Evolutionary conservation across 495 filamentous ascomycete genomes (phyloP), one percentile per base, ranked within the genome.

Genomic region (Penicillium robsamsonii): DNA sequence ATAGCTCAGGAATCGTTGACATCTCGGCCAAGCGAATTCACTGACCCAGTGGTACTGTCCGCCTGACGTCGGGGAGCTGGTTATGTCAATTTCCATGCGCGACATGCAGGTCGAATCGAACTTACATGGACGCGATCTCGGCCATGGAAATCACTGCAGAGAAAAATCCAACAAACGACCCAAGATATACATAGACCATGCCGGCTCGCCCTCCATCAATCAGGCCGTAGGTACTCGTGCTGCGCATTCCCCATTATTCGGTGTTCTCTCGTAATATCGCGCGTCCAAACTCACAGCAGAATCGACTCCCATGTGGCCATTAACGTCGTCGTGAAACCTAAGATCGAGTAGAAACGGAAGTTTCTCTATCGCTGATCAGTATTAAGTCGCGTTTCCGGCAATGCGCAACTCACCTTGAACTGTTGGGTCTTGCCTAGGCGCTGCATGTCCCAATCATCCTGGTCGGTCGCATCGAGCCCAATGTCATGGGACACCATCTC

Each of bases 41-140:
- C 66, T 73, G 5, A 77, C 74, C 79, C 79, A 81, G 60, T 77
- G 77, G 50, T 81, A 81, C 56, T 79, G 77, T 15, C 78, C 77
- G 11, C 70, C 75, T 0, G 69, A 65, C 1, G 75, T 79, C 20
- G 77, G 75, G 5, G 75, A 66, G 46, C 69, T 71, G 29, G 48
- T 7, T 7, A 41, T 24, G 47, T 50, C 29, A 51, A 49, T 49
- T 7, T 45, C 13, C 37, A n/a, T 56, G 40, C 15, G 40, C 44
- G 12, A 56, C 50, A 35, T 29, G 42, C 17, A 15, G n/a, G 3
- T 29, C 15, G 12, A 9, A 27, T 29, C 20, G 18, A 12, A 63
- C 64, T 18, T 64, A 71, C 77, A 81, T 78, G 3, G 70, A 76
- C 7, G 71, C 72, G 63, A 80, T 76, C 53, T 80, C 78, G 0